Evolutionary conservation across 2,329 filamentous ascomycete species (phyloP).

Genomic region (Parascedosporium putredinis): DNA sequence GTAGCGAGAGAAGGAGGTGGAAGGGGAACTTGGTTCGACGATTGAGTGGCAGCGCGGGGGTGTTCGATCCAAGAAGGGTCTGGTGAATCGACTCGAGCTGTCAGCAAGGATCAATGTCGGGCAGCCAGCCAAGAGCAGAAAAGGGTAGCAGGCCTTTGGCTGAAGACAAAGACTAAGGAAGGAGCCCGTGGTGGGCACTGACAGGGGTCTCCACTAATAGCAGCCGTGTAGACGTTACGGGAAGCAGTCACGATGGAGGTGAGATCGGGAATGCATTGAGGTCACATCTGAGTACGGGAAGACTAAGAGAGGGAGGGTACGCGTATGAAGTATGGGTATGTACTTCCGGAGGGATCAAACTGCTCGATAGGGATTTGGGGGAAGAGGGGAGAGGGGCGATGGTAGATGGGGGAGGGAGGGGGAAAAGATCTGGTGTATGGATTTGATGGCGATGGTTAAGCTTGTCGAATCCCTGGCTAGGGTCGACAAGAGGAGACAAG

Average conservation of each 20-base stretch:
- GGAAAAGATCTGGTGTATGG: neutral
- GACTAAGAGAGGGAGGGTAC: neutral
- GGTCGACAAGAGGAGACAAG: too few relatives aligned
- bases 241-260: neutral
- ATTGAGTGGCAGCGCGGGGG: neutral
- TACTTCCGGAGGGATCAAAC: neutral
- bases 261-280: too few relatives aligned
- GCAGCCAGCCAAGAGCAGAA: too few relatives aligned
- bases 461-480: too few relatives aligned
- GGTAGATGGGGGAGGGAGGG: too few relatives aligned
- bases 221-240: neutral
- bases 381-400: too few relatives aligned
- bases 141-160: neutral
- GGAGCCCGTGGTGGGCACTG: neutral
- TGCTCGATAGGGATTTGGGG: neutral
- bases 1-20: neutral
- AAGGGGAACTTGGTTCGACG: neutral
- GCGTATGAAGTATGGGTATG: neutral
- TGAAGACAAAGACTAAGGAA: neutral
- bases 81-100: too few relatives aligned
- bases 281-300: neutral
- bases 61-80: too few relatives aligned
- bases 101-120: too few relatives aligned
- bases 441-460: neutral
- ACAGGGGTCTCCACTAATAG: constrained; percentile 2